Base-by-base conservation (phyloP, 768 basidiomycete genomes). In the Russula foetens region DNA sequence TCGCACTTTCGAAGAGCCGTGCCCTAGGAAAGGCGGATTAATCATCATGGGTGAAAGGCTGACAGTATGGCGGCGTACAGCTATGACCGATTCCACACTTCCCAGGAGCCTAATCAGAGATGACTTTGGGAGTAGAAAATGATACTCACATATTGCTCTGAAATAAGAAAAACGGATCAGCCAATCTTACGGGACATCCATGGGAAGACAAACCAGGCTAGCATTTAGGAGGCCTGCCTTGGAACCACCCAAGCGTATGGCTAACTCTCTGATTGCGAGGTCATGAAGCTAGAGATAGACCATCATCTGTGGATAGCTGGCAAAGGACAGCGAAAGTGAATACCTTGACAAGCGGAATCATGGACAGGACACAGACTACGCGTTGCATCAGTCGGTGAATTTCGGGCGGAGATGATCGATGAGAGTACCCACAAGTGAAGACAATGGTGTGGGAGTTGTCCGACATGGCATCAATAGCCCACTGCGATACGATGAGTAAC, bases 1-100 rank as follows among this genome's bases (percentile, higher is more conserved):
- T 94, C 86, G 67, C 92, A 93, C 69, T 90, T 87, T n/a, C 78
- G 74, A 57, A 94, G 74, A 0, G 91, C 92, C 48, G 86, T 89
- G 53, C 92, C 84, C 86, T 90, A 58, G 54, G 11, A 38, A 29
- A 38, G 15, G 46, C 23, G 49, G 58, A 41, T 44, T 33, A 39
- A 33, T n/a, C 12, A 44, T 28, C 26, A 21, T 50, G 26, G 11
- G 1, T 29, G 24, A 48, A 39, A n/a, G 46, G 21, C 15, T n/a
- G 23, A 43, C 41, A 29, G 15, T 19, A 56, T 48, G 31, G 23
- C 35, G 23, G 74, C 85, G 64, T 68, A 90, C 90, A 56, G 88
- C 86, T 62, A 92, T 80, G 12, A 91, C 87, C 26, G 88, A 62
- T 63, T 82, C 81, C 31, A 82, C 80, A 28, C 79, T 79, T 17